phyloP scores from a whole-genome alignment of 2,329 filamentous ascomycete species.

The Beauveria sp. region DNA sequence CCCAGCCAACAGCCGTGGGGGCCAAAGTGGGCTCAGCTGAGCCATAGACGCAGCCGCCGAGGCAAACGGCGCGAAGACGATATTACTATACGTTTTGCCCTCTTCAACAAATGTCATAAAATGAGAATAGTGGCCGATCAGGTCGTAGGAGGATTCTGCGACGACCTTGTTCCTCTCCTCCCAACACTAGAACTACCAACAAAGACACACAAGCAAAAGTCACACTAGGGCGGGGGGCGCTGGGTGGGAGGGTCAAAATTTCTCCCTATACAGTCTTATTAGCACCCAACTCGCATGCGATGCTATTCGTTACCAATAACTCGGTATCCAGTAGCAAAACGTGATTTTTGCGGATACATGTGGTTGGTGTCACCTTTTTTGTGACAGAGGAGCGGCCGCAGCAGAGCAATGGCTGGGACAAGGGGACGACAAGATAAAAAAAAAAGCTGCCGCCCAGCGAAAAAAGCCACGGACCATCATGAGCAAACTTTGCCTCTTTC shows the following conservation, averaged over 20 bases:
- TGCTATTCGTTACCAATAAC: conserved; percentile 2
- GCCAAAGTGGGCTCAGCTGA: not conserved
- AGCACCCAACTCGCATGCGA: not conserved
- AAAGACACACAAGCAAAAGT: not conserved
- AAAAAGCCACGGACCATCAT: not conserved
- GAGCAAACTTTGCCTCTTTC: not conserved
- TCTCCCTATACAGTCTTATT: conserved; percentile 6
- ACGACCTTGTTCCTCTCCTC: no score
- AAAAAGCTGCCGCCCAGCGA: not conserved
- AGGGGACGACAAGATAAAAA: not conserved
- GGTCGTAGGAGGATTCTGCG: no score
- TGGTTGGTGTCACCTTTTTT: not conserved
- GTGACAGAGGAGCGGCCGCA: not conserved
- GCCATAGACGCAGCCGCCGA: not conserved
- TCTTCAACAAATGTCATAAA: not conserved
- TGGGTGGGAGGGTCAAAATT: not conserved
- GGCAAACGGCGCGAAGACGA: not conserved
- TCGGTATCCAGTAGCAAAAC: not conserved
- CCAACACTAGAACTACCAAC: not conserved
- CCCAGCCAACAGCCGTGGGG: not conserved
- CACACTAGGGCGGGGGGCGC: not conserved
- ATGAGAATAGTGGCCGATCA: no score
- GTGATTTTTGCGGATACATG: not conserved
- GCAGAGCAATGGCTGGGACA: not conserved
- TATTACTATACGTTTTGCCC: not conserved